Percentiles rank a stretch among this genome's conserved stretches.
Conservation (phyloP, 208 protist genomes). For the Angomonas ambiguus region DNA sequence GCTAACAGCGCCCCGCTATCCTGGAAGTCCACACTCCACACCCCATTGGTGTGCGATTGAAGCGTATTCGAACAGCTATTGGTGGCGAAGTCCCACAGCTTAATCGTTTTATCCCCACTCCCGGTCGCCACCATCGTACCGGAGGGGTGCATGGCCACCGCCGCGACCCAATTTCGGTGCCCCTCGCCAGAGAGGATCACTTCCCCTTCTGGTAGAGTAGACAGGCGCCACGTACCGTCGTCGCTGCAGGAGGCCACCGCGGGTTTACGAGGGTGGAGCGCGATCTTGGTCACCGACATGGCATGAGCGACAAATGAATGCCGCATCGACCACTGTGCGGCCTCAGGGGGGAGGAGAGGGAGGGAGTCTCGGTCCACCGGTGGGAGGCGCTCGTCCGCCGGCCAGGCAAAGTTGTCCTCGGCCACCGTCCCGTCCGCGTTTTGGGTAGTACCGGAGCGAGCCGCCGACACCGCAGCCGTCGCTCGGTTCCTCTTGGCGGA, state of each 20-base stretch:
- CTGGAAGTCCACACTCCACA: slow-evolving; percentile 94
- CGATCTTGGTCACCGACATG: slow-evolving; percentile 82
- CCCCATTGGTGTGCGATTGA: slow-evolving; percentile 92
- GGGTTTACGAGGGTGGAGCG: slow-evolving; percentile 91
- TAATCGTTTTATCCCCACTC: slow-evolving; percentile 95
- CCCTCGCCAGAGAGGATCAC: slow-evolving; percentile 93
- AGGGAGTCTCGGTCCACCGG: background rate
- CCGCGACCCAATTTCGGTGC: slow-evolving; percentile 92
- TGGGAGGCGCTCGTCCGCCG: slow-evolving; percentile 1
- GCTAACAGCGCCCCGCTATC: slow-evolving; percentile 91
- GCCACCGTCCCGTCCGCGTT: background rate
- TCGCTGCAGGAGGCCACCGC: slow-evolving; percentile 95
- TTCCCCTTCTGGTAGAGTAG: slow-evolving; percentile 88
- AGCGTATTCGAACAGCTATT: slow-evolving; percentile 86
- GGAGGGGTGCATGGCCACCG: slow-evolving; percentile 81
- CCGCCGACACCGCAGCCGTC: background rate
- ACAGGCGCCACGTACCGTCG: slow-evolving; percentile 95
- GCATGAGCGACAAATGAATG: slow-evolving; percentile 76
- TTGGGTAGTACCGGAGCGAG: background rate
- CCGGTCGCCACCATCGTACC: slow-evolving; percentile 93
- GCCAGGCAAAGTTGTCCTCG: slow-evolving; percentile 7
- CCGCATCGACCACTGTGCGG: slow-evolving; percentile 59
- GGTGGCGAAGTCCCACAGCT: slow-evolving; percentile 95
- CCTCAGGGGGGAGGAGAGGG: background rate
- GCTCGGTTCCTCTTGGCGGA: slow-evolving; percentile 5